Percentiles rank a stretch among this genome's conserved stretches.
Conservation (phyloP, 192 early-diverging fungal genomes). For the Coemansia biformis region DNA sequence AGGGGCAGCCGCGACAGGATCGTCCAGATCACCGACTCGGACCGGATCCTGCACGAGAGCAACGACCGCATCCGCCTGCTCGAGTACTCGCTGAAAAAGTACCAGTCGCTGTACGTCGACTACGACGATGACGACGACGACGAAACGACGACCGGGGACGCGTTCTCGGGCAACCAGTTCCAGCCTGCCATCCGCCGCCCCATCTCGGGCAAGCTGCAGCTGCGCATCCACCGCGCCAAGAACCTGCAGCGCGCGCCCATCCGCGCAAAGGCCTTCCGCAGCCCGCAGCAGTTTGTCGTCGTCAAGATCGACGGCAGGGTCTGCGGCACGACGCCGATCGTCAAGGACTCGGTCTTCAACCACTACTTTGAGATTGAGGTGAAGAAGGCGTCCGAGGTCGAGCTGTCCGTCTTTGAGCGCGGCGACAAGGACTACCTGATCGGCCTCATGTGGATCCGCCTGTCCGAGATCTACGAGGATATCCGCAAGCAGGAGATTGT, state of each 20-base stretch:
- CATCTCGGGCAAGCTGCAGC: conserved; percentile 65
- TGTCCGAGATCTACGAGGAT: conserved; percentile 78
- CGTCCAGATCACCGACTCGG: conserved; percentile 38
- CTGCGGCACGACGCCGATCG: conserved; percentile 67
- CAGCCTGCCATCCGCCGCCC: conserved; percentile 64
- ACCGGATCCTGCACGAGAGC: conserved; percentile 50
- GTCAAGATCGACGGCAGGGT: conserved; percentile 81
- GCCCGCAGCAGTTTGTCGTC: conserved; percentile 65
- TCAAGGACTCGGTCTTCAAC: conserved; percentile 71
- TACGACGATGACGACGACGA: conserved; percentile 73
- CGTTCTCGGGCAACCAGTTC: conserved; percentile 11
- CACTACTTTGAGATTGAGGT: conserved; percentile 85
- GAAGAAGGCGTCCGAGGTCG: conserved; percentile 87
- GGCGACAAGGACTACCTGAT: conserved; percentile 66
- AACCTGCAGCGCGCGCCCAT: conserved; percentile 56
- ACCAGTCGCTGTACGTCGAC: conserved; percentile 79
- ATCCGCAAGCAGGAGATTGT: conserved; percentile 65
- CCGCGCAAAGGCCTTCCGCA: conserved; percentile 49
- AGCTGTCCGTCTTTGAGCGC: conserved; percentile 86
- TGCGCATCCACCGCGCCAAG: conserved; percentile 59
- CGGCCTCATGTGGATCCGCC: conserved; percentile 87
- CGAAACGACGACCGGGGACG: conserved; percentile 47
- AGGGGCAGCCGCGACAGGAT: conserved; percentile 49
- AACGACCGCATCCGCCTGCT: conserved; percentile 72
- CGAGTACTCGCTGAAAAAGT: conserved; percentile 72